Percentiles rank a stretch among this genome's conserved stretches.
These are phyloP conservation scores for Suhomyces coccinellae DNA, from an alignment of 1,139 yeast species.

Conservation along the genomic window DNA sequence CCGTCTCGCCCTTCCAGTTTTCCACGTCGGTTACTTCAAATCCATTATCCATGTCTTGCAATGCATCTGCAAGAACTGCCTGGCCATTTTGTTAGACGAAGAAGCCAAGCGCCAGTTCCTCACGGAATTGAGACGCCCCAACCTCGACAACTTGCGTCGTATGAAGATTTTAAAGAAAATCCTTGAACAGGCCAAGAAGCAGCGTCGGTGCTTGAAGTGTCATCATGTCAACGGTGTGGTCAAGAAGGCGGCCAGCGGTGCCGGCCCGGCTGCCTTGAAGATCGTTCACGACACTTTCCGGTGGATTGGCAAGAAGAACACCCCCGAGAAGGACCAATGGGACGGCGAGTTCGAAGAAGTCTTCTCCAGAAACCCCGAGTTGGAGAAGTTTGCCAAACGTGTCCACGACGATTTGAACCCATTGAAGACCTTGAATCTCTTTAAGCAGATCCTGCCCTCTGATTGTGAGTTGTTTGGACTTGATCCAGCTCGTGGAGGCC, in stretches of 20 bases:
- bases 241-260: conserved; percentile 91
- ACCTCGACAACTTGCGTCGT: conserved; percentile 84
- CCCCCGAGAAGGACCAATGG: conserved; percentile 84
- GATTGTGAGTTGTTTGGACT: conserved; percentile 94
- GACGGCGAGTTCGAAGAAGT: conserved; percentile 81
- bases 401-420: conserved; percentile 96
- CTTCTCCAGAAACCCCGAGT: conserved; percentile 73
- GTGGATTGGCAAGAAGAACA: conserved; percentile 89
- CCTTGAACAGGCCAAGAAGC: conserved; percentile 92
- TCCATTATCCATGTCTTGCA: conserved; percentile 87
- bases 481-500: conserved; percentile 81
- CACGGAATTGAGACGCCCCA: conserved; percentile 79
- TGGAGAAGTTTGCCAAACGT: conserved; percentile 82
- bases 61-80: conserved; percentile 89
- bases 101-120: conserved; percentile 67
- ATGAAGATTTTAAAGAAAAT: conserved; percentile 84
- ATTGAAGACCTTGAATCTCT: conserved; percentile 78
- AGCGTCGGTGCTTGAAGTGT: conserved; percentile 85
- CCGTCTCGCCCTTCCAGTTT: conserved; percentile 89
- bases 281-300: conserved; percentile 95
- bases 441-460: conserved; percentile 78
- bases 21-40: conserved; percentile 96
- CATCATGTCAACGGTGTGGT: conserved; percentile 94
- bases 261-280: conserved; percentile 89
- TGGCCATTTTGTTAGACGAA: conserved; percentile 74